These are phyloP conservation scores for Penicillium griseofulvum DNA, from an alignment of 2,329 filamentous ascomycete genomes.

Conservation along the genomic window DNA sequence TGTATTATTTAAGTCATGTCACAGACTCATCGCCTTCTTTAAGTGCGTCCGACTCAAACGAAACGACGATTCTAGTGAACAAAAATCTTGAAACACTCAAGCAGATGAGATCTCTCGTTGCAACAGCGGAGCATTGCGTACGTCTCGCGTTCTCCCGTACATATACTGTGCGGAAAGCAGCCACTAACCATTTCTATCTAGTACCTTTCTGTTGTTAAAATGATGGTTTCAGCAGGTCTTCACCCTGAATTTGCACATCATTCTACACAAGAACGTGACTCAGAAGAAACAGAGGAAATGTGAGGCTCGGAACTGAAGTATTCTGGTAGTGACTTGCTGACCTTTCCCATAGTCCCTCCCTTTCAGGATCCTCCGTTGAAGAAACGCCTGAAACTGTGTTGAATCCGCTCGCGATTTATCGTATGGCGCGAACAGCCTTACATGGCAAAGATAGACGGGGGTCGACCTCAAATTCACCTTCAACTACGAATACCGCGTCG, in stretches of 20 bases:
- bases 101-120: slow-evolving; percentile 17
- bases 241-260: slow-evolving; percentile 1
- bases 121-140: slow-evolving; percentile 17
- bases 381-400: slow-evolving; percentile 19
- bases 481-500: slow-evolving; percentile 1
- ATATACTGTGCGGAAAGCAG: not conserved
- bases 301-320: not conserved
- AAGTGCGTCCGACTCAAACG: slow-evolving; percentile 27
- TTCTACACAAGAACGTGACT: not conserved
- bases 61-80: slow-evolving; percentile 10
- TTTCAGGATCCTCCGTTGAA: slow-evolving; percentile 13
- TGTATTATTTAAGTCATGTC: slow-evolving; percentile 46
- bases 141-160: not conserved
- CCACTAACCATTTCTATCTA: not conserved
- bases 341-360: not conserved
- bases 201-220: slow-evolving; percentile 14
- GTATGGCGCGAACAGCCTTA: slow-evolving; percentile 20
- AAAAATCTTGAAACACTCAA: slow-evolving; percentile 12
- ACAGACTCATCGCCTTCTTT: not conserved
- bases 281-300: not conserved
- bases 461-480: slow-evolving; percentile 4
- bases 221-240: slow-evolving; percentile 15
- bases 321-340: not conserved
- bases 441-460: slow-evolving; percentile 14
- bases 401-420: slow-evolving; percentile 24